Evolutionary conservation across 2,329 filamentous ascomycete species (phyloP), one percentile per base, ranked within the genome.

Genomic region (Gnomoniopsis smithogilvyi): DNA sequence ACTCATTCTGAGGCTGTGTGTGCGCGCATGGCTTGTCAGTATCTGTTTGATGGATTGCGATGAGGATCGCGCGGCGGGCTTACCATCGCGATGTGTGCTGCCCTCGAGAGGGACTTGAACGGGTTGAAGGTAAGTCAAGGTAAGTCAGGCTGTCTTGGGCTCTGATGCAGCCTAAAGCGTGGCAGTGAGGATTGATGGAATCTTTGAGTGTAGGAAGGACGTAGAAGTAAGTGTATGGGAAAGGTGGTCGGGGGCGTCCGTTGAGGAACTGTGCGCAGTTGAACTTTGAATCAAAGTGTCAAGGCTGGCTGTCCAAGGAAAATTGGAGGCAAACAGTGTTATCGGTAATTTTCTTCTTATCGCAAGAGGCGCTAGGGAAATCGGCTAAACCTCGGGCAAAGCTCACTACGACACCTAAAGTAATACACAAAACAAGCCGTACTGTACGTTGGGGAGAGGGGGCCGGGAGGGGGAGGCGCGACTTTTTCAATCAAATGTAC

Each of bases 1-100:
- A 89, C 77, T 90, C 89, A 76, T 92, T 92, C 80, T 94, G 89
- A 82, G 89, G 89, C 88, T 89, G 78, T 68, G 59, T 54, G 59
- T 54, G 57, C 6, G 34, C 19, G 33, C n/a, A 52, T 59, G 58
- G 52, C 56, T 10, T 62, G 55, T 62, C 58, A 58, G 58, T 56
- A 4, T 56, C 14, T 46, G 30, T 45, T 65, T 59, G 48, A 71
- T 69, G 67, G 58, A 69, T 41, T 65, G 64, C 63, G 17, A 38
- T 22, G 43, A 30, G 24, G 22, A 22, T 34, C 21, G 22, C 33
- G 17, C 26, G 14, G 21, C 19, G 3, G 26, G n/a, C 59, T 58
- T 15, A 63, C 57, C 61, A 63, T 63, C 10, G 30, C 46, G 59
- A 24, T 19, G 34, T 54, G 26, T 6, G 57, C 34, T 26, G 53